Base-by-base conservation (phyloP, 345 rosid genomes). In the Ceriops decandra region DNA sequence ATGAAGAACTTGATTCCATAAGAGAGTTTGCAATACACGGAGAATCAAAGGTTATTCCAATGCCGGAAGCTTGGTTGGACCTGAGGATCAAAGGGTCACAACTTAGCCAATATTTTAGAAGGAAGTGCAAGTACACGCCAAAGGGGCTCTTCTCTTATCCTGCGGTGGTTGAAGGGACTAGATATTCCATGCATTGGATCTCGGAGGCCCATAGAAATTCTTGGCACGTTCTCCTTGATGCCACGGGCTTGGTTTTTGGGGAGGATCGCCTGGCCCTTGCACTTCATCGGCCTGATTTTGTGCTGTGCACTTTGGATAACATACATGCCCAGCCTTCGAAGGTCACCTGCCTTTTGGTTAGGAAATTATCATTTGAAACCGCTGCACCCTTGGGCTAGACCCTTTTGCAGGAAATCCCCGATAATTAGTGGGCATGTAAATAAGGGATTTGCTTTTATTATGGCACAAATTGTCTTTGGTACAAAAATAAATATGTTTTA, bases 171-270 rank as follows among this genome's bases (percentile, higher is more conserved):
- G 72, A 79, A 32, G 86, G 73, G 57, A 77, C 74, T 19, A 75
- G 81, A 28, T 77, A 79, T 54, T 88, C 93, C 2, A 76, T 83
- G 93, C 90, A 88, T 70, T 88, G 93, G 93, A 83, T 86, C 52
- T 88, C 90, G 0, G 93, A 88, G 76, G 88, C 88, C 5, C 93
- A 84, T 58, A 75, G 93, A 67, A 86, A 84, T 53, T 86, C 93
- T 8, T 88, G 88, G 93, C 90, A 84, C 24, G 88, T 86, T 52
- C 75, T 86, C 24, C 82, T 88, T 1, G 90, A 86, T 27, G 87
- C 83, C 7, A 81, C 90, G 0, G 82, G 79, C 6, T 38, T 77
- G 62, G 86, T 64, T 52, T 81, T 74, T 1, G 86, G 84, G 8
- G 82, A 82, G 66, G 83, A 84, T 13, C 74, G 79, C 28, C 73